A percentile compares a stretch with the other conserved stretches of the same genome.
phyloP scores from a whole-genome alignment of 129 eudicot species.

The Chrysanthemum makinoi region DNA sequence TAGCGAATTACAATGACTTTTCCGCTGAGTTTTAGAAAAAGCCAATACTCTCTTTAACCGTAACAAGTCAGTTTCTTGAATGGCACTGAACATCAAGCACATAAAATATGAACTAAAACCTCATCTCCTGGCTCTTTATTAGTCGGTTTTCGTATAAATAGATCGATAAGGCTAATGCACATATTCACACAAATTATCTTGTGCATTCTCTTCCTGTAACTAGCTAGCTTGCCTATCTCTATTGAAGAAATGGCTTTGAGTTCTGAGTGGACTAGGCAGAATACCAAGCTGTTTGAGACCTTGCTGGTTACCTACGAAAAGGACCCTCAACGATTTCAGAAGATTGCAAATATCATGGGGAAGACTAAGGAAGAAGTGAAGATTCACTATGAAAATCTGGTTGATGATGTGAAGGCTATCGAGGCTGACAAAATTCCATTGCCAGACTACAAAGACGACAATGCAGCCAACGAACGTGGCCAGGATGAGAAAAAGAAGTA shows the following conservation, averaged over 20 bases:
- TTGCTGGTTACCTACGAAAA: constrained; percentile 52
- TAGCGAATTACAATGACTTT: constrained; percentile 19
- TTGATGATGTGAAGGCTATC: constrained; percentile 53
- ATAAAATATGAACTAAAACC: background rate
- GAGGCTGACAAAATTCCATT: constrained; percentile 54
- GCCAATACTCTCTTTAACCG: constrained; percentile 17
- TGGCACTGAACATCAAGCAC: background rate
- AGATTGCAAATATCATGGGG: constrained; percentile 48
- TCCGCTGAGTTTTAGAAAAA: background rate
- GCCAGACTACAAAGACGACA: constrained; percentile 36
- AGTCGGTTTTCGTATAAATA: background rate
- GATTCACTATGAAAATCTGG: constrained; percentile 51
- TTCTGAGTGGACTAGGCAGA: constrained; percentile 50
- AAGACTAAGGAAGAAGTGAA: constrained; percentile 67
- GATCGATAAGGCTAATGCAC: background rate
- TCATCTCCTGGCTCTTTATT: background rate
- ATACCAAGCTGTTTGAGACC: constrained; percentile 71
- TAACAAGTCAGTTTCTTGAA: constrained; percentile 4
- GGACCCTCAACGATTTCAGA: constrained; percentile 67
- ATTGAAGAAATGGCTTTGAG: constrained; percentile 51
- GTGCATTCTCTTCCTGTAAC: background rate
- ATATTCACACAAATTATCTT: background rate
- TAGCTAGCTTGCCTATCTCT: background rate
- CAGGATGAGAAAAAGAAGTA: background rate
- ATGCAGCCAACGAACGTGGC: background rate